Conservation (phyloP, 371 early-diverging fungal species). For the Synchytrium microbalum region DNA sequence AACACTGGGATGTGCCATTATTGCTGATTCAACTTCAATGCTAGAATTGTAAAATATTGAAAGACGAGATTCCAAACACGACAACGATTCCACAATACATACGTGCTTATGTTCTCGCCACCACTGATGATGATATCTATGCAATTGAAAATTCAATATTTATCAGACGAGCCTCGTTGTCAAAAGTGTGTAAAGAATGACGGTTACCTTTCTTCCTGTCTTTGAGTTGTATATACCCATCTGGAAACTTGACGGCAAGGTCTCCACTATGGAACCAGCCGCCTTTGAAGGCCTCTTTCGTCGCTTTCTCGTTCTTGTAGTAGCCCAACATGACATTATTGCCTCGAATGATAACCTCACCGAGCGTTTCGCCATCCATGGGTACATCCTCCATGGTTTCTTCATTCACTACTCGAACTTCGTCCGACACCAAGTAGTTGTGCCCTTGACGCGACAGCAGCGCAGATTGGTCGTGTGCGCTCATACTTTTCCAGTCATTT, state of each 20-base stretch:
- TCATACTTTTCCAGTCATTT: conserved; percentile 22
- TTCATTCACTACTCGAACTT: conserved; percentile 47
- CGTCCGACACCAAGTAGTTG: conserved; percentile 46
- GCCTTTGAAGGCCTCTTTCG: conserved; percentile 48
- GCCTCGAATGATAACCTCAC: conserved; percentile 60
- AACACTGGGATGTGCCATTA: too few species aligned
- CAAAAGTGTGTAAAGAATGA: too few species aligned
- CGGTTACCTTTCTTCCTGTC: too few species aligned
- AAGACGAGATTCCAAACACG: too few species aligned
- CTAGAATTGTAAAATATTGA: too few species aligned
- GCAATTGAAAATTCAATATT: too few species aligned
- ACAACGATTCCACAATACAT: too few species aligned
- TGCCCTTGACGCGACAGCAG: conserved; percentile 53
- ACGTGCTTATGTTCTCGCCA: too few species aligned
- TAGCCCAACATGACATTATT: conserved; percentile 56
- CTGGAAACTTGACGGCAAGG: conserved; percentile 54
- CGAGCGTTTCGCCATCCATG: conserved; percentile 48
- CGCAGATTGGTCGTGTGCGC: conserved; percentile 33
- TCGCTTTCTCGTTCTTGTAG: conserved; percentile 50
- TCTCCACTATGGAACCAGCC: conserved; percentile 67
- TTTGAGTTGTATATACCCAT: conserved; percentile 56
- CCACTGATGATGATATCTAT: too few species aligned
- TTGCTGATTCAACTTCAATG: too few species aligned
- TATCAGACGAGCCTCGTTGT: too few species aligned
- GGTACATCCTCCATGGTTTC: conserved; percentile 42